phyloP scores from a whole-genome alignment of 352 stramenopile genomes.

The Pilasporangium apinafurcum region DNA sequence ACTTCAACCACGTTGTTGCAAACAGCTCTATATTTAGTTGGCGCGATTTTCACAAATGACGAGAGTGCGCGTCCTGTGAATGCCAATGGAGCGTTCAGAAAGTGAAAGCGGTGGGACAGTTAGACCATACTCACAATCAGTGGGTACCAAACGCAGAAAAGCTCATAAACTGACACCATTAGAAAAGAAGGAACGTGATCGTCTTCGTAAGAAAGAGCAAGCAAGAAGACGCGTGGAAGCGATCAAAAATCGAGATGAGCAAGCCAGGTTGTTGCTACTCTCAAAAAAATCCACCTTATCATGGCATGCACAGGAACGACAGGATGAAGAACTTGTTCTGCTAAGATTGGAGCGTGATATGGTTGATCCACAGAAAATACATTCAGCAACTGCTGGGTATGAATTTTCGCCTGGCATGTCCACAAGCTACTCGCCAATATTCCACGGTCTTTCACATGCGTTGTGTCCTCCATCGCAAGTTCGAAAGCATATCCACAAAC shows the following conservation, averaged over 20 bases:
- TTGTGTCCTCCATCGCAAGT: conserved; percentile 28
- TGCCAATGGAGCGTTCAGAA: too few relatives aligned
- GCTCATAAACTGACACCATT: conserved; percentile 39
- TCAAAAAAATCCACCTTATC: conserved; percentile 13
- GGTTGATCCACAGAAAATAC: conserved; percentile 38
- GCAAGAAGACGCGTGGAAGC: conserved; percentile 25
- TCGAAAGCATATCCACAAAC: conserved; percentile 5
- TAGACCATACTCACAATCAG: too few relatives aligned
- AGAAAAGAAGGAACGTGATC: conserved; percentile 47
- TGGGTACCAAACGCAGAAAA: too few relatives aligned
- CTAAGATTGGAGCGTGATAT: conserved; percentile 52
- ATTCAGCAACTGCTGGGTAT: conserved; percentile 53
- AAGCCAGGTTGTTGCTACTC: conserved; percentile 17
- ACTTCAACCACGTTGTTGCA: too few relatives aligned
- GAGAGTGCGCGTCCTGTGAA: too few relatives aligned
- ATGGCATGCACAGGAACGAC: conserved; percentile 40
- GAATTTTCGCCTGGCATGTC: conserved; percentile 14
- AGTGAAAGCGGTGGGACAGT: too few relatives aligned
- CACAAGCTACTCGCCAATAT: conserved; percentile 33
- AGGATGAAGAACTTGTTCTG: conserved; percentile 67
- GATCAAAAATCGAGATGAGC: conserved; percentile 22
- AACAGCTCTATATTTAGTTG: too few relatives aligned
- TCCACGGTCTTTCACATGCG: conserved; percentile 44
- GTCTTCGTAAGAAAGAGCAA: conserved; percentile 43
- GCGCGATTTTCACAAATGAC: too few relatives aligned